A percentile compares a stretch with the other conserved stretches of the same genome.
Conservation (phyloP, 1,284 basidiomycete genomes). For the Lignosus rhinocerotis region DNA sequence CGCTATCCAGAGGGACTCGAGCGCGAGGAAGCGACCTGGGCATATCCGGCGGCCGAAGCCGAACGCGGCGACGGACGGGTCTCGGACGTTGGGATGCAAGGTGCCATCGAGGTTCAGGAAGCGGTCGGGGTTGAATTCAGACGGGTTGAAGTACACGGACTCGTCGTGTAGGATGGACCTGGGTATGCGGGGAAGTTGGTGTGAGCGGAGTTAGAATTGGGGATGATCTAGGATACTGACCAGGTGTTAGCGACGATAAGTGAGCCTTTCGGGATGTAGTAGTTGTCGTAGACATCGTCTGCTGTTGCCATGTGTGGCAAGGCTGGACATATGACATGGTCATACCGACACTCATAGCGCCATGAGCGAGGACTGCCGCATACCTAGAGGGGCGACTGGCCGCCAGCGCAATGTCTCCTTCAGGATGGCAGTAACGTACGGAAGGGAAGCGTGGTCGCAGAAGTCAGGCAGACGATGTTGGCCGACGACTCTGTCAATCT, state of each 20-base stretch:
- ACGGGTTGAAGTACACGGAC: not conserved
- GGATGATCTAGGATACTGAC: not conserved
- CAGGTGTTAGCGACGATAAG: conserved; percentile 16
- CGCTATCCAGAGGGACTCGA: conserved; percentile 17
- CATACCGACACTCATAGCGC: not conserved
- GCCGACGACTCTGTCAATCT: conserved; percentile 41
- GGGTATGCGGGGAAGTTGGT: not conserved
- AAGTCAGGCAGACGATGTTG: conserved; percentile 38
- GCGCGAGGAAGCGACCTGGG: conserved; percentile 23
- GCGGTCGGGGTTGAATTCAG: conserved; percentile 23
- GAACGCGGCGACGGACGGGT: not conserved
- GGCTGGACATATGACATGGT: not conserved
- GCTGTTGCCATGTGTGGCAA: conserved; percentile 9
- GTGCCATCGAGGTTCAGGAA: conserved; percentile 16
- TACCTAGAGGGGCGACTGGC: conserved; percentile 9
- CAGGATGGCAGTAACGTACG: conserved; percentile 37
- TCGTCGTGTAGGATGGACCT: conserved; percentile 5
- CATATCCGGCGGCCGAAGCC: conserved; percentile 13
- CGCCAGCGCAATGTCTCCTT: conserved; percentile 29
- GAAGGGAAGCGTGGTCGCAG: conserved; percentile 35
- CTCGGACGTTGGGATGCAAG: not conserved
- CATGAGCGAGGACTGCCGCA: not conserved
- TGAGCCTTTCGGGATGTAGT: conserved; percentile 19
- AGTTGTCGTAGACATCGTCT: conserved; percentile 20
- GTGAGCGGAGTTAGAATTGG: too few species aligned